A percentile compares a stretch with the other conserved stretches of the same genome.
Evolutionary conservation across 805 yeast species (phyloP).

Genomic region (Candida alai): DNA sequence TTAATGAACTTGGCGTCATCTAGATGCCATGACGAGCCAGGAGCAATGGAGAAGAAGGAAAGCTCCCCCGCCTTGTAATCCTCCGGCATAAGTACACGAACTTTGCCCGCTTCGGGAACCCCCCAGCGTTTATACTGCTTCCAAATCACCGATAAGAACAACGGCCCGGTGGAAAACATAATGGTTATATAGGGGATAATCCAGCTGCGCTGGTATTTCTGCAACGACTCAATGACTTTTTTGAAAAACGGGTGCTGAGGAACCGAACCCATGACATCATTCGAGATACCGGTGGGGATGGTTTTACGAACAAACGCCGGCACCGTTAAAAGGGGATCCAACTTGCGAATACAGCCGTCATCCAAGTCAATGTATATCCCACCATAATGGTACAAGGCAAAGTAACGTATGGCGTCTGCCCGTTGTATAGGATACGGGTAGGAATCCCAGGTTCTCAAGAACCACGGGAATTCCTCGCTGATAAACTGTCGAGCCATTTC

Average conservation of each 20-base stretch:
- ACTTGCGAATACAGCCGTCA: constrained; percentile 74
- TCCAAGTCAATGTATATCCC: constrained; percentile 90
- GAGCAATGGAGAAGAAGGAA: constrained; percentile 69
- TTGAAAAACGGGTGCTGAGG: constrained; percentile 84
- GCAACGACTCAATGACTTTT: constrained; percentile 61
- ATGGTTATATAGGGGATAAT: constrained; percentile 84
- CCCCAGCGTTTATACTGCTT: constrained; percentile 83
- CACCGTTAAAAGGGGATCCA: constrained; percentile 76
- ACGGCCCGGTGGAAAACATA: constrained; percentile 91
- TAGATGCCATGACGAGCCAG: constrained; percentile 91
- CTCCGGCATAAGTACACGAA: constrained; percentile 65
- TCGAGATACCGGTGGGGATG: constrained; percentile 84
- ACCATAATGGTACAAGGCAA: constrained; percentile 77
- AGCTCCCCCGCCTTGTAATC: constrained; percentile 62
- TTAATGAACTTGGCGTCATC: constrained; percentile 82
- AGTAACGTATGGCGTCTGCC: constrained; percentile 89
- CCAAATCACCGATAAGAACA: constrained; percentile 82
- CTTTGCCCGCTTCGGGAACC: constrained; percentile 59
- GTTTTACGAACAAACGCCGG: constrained; percentile 89
- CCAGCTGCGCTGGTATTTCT: constrained; percentile 65
- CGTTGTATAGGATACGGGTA: constrained; percentile 82
- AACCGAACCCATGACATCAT: constrained; percentile 88
- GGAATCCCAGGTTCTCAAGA: constrained; percentile 68
- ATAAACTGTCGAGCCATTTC: constrained; percentile 76
- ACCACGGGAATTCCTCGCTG: constrained; percentile 81